Evolutionary conservation across 306 rosid species (phyloP), one percentile per base, ranked within the genome.

Genomic region (Prinsepia uniflora): DNA sequence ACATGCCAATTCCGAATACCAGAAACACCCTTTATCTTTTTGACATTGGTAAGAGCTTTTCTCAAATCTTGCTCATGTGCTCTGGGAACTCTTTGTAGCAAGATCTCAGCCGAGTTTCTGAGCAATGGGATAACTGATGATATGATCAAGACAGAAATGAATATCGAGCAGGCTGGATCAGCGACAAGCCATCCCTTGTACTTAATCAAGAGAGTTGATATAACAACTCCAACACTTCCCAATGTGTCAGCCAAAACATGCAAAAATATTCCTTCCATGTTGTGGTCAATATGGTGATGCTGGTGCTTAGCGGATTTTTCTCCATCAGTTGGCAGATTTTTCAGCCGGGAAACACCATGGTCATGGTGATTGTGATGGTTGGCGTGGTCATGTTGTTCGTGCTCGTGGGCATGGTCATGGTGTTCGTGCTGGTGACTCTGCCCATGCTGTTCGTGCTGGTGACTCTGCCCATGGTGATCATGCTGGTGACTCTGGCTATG

Each of bases 191-290:
- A 94, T 52, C 98, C 98, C 80, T 89, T 94, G 80, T 94, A 90
- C 82, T 86, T 87, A n/a, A 94, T 90, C 67, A 94, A 72, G 55
- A 94, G 89, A 39, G 98, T 90, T 4, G 98, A 94, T 79, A 94
- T 80, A 54, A 90, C 97, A 41, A 94, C 98, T 40, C 98, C 98
- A 15, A 94, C 98, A 77, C 98, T 94, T 55, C 98, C 98, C 84
- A 94, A 6, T 5, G 98, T 94, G 81, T 94, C 98, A 24, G 98
- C 98, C 81, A 94, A 82, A 75, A 94, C 97, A 61, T 94, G 98
- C 80, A 94, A 77, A 77, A 90, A 94, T 76, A 94, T 90, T 66
- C 98, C 98, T 89, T 94, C 97, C 98, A 94, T 94, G 72, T 94
- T 94, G 90, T 90, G 98, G 84, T 94, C 98, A 15, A 94, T 84